Evolutionary conservation across 1,139 yeast species (phyloP), one percentile per base, ranked within the genome.

Genomic region (Kodamaea sp.): DNA sequence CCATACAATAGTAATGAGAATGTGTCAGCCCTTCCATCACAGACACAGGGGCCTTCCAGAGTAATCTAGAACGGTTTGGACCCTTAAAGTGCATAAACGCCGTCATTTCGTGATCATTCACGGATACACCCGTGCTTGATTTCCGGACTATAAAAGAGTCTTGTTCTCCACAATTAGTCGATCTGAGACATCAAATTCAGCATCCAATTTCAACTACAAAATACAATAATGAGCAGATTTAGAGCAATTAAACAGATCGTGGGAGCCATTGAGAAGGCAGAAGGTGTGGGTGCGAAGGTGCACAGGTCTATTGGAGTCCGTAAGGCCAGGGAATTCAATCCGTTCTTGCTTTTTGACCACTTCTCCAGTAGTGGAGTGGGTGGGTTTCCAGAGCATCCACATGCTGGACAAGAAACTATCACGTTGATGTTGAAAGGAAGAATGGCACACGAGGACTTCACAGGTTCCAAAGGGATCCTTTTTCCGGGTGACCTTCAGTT

Each of bases 301-400:
- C 71, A 95, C 51, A 72, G 96, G 48, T 80, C 94, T 4, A 80
- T 88, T 44, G 96, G 96, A 15, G 73, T 80, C 7, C 63, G 70
- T 60, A 63, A 70, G 24, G 73, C 80, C 66, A 71, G 89, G 50
- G 80, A 81, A 55, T 86, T 86, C 60, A 73, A 87, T 18, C 96
- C 96, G 6, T 88, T 88, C 54, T 66, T 88, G 40, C 73, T 88
- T 82, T 69, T 87, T 31, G 96, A 88, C 54, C 95, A 88, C 55
- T 87, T 88, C 58, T 42, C 54, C 11, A 54, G 59, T 32, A 43
- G 51, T n/a, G 68, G 66, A n/a, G n/a, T n/a, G n/a, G 66, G 59
- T 7, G 92, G 92, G 0, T 88, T 88, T 64, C 95, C 96, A 5
- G 90, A 85, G 47, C 97, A 89, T 56, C 96, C 96, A 18, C 96